These are phyloP conservation scores for Arachnopeziza araneosa DNA, from an alignment of 2,329 filamentous ascomycete genomes.

Conservation along the genomic window DNA sequence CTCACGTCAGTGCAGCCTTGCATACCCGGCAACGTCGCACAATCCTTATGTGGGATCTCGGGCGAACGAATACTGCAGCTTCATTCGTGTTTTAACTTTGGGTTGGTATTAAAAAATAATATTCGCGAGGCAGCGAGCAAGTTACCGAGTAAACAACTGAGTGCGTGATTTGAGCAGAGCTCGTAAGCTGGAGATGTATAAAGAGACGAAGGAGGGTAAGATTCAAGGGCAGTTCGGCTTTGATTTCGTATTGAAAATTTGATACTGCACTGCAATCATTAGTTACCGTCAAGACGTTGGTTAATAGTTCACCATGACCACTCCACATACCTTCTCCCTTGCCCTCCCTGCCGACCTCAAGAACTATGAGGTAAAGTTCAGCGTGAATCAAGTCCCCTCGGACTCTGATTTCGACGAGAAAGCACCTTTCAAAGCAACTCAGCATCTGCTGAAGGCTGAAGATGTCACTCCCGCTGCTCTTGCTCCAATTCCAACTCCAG, in stretches of 20 bases:
- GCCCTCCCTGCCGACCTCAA: neutral
- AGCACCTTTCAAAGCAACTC: neutral
- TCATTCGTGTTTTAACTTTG: neutral
- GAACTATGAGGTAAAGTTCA: neutral
- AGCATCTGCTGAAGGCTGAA: neutral
- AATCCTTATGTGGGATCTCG: neutral
- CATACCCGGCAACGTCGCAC: neutral
- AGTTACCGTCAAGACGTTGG: no score
- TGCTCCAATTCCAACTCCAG: neutral
- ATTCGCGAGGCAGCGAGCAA: neutral
- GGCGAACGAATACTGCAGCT: neutral
- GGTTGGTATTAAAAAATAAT: neutral
- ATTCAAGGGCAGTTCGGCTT: no score
- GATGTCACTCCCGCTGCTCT: neutral
- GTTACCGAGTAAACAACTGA: neutral
- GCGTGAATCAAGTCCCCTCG: neutral
- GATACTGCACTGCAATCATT: neutral
- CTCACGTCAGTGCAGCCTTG: neutral
- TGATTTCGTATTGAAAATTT: no score
- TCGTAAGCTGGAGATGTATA: no score
- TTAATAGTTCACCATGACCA: neutral
- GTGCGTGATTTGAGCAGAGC: no score
- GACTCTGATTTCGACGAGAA: neutral
- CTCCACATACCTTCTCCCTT: neutral
- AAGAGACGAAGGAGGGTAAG: no score